Percentiles rank a stretch among this genome's conserved stretches.
Conservation (phyloP, 371 early-diverging fungal genomes). For the Pancytospora epiphaga region DNA sequence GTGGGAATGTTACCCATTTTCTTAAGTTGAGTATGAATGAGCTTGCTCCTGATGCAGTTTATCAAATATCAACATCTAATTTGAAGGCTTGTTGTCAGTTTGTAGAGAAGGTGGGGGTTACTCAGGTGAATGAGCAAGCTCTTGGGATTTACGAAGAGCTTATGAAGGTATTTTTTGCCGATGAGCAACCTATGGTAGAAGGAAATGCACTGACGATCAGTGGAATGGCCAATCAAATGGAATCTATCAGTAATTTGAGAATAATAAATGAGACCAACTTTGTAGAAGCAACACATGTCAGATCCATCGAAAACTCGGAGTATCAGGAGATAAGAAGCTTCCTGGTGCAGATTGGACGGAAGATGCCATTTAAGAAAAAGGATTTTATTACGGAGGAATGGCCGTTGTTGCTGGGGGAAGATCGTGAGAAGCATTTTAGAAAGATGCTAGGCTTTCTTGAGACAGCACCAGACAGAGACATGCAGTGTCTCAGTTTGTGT, state of each 20-base stretch:
- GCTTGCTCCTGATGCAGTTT: slow-evolving; percentile 37
- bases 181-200: slow-evolving; percentile 7
- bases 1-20: slow-evolving; percentile 59
- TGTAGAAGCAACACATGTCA: slow-evolving; percentile 44
- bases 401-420: slow-evolving; percentile 19
- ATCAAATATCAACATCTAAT: slow-evolving; percentile 50
- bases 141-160: background rate
- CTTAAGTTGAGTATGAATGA: slow-evolving; percentile 53
- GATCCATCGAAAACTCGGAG: slow-evolving; percentile 53
- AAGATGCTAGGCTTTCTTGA: slow-evolving; percentile 12
- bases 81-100: slow-evolving; percentile 46
- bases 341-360: slow-evolving; percentile 51
- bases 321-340: slow-evolving; percentile 57
- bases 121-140: slow-evolving; percentile 23
- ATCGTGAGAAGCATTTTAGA: slow-evolving; percentile 15
- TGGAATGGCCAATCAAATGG: slow-evolving; percentile 23
- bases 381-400: slow-evolving; percentile 43
- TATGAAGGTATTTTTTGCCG: slow-evolving; percentile 7
- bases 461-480: slow-evolving; percentile 27
- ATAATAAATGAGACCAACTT: slow-evolving; percentile 42
- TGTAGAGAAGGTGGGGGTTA: slow-evolving; percentile 48
- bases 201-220: slow-evolving; percentile 1
- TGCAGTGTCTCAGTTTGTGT: slow-evolving; percentile 38
- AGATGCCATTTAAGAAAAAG: slow-evolving; percentile 26
- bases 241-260: slow-evolving; percentile 34